Percentiles rank a stretch among this genome's conserved stretches.
phyloP scores from a whole-genome alignment of 495 filamentous ascomycete species.

The Podospora australis region DNA sequence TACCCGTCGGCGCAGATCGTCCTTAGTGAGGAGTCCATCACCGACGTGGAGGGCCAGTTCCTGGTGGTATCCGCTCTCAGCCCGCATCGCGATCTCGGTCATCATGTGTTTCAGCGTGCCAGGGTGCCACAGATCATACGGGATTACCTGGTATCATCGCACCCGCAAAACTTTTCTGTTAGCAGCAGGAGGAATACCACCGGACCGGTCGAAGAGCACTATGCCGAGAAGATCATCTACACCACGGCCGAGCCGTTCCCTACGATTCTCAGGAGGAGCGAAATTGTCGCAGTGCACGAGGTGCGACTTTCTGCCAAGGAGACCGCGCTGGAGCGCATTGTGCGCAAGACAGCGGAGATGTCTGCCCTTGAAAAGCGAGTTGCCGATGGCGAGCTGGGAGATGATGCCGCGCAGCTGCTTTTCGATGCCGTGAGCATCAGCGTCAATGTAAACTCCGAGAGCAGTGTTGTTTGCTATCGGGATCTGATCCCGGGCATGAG shows the following conservation, averaged over 20 bases:
- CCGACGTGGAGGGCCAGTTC: conserved; percentile 87
- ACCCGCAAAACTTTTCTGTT: conserved; percentile 66
- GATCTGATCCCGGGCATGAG: conserved; percentile 54
- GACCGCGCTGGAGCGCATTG: conserved; percentile 85
- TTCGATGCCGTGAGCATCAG: conserved; percentile 68
- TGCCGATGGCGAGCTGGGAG: conserved; percentile 63
- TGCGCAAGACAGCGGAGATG: conserved; percentile 85
- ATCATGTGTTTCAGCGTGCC: conserved; percentile 83
- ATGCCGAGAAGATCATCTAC: conserved; percentile 81
- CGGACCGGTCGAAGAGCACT: conserved; percentile 61
- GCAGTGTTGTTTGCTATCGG: conserved; percentile 69
- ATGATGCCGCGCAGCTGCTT: conserved; percentile 50
- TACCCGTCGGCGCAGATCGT: conserved; percentile 84
- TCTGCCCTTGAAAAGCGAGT: conserved; percentile 64
- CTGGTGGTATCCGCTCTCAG: conserved; percentile 75
- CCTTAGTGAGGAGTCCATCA: conserved; percentile 57
- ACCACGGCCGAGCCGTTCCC: conserved; percentile 83
- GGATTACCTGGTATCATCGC: conserved; percentile 73
- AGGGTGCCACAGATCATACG: conserved; percentile 75
- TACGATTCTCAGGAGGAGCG: conserved; percentile 81
- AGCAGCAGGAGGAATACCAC: conserved; percentile 60
- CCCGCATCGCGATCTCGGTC: conserved; percentile 70
- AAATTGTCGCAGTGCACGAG: conserved; percentile 63
- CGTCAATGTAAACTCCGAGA: conserved; percentile 59
- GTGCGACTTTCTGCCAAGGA: conserved; percentile 67